Percentiles rank a stretch among this genome's conserved stretches.
phyloP scores from a whole-genome alignment of 73 alveolate genomes.

The Uronychia setigera region DNA sequence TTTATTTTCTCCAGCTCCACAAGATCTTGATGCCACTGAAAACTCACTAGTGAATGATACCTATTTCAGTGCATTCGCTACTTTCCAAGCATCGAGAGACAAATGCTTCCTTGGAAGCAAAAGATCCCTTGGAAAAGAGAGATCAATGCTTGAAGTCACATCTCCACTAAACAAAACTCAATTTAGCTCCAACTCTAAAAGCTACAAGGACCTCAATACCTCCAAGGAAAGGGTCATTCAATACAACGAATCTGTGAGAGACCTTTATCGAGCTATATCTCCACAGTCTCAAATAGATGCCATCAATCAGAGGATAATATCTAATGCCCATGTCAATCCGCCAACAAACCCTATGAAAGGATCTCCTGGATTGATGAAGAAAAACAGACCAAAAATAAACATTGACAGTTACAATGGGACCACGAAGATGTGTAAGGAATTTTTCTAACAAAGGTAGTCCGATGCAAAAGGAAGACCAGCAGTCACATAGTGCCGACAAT shows the following conservation, averaged over 20 bases:
- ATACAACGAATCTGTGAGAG: not conserved
- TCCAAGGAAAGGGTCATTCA: not conserved
- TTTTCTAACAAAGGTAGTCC: too few relatives aligned
- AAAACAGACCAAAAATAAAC: too few relatives aligned
- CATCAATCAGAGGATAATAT: not conserved
- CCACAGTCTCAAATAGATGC: not conserved
- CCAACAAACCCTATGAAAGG: too few relatives aligned
- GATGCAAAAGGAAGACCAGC: too few relatives aligned
- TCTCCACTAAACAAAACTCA: not conserved
- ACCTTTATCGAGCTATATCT: not conserved
- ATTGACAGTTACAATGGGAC: too few relatives aligned
- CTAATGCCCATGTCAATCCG: not conserved
- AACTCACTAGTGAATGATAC: not conserved
- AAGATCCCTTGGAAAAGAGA: not conserved
- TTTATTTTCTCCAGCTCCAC: not conserved
- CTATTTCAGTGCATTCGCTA: not conserved
- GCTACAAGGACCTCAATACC: not conserved
- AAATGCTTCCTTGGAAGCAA: not conserved
- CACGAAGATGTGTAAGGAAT: too few relatives aligned
- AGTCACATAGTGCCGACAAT: too few relatives aligned
- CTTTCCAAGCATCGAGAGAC: not conserved
- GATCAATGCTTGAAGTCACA: not conserved
- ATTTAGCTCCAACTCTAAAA: not conserved
- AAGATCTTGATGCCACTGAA: not conserved
- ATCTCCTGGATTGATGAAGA: too few relatives aligned